A percentile compares a stretch with the other conserved stretches of the same genome.
Conservation (phyloP, 352 stramenopile species). For the Phytophthora sp. region DNA sequence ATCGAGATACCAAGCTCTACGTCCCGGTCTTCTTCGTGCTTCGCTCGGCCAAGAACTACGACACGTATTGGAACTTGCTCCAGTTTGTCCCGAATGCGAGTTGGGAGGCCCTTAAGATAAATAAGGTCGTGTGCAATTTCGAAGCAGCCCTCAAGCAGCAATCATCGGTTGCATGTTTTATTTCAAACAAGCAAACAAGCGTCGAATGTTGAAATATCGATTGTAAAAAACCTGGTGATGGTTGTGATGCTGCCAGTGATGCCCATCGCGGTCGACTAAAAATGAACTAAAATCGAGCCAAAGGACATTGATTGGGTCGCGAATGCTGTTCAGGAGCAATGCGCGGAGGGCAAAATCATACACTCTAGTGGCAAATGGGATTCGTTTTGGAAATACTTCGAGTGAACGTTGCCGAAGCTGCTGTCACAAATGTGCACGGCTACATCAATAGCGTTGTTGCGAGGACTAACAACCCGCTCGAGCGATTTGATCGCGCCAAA, state of each 20-base stretch:
- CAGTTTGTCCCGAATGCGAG: constrained; percentile 8
- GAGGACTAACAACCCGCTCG: constrained; percentile 8
- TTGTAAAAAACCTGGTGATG: constrained; percentile 12
- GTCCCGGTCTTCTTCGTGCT: constrained; percentile 5
- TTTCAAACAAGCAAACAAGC: constrained; percentile 12
- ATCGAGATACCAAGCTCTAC: constrained; percentile 9
- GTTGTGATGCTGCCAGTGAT: constrained; percentile 6
- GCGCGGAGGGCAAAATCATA: neutral
- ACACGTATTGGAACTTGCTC: constrained; percentile 11
- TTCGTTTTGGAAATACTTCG: constrained; percentile 8
- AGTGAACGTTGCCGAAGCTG: constrained; percentile 4
- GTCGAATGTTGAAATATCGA: constrained; percentile 12
- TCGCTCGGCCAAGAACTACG: constrained; percentile 2
- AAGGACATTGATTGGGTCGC: constrained; percentile 5
- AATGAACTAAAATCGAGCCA: neutral
- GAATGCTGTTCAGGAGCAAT: constrained; percentile 1
- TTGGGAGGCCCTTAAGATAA: neutral
- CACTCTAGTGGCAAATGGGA: neutral
- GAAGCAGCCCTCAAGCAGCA: constrained; percentile 1
- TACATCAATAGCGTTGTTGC: neutral
- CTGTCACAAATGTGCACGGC: constrained; percentile 1
- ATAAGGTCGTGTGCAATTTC: constrained; percentile 7
- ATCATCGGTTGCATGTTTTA: constrained; percentile 10
- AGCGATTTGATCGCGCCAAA: constrained; percentile 7
- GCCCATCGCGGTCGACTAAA: constrained; percentile 2